Conservation (phyloP, 1,139 yeast genomes). For the Cylindricascospora bacillispora region DNA sequence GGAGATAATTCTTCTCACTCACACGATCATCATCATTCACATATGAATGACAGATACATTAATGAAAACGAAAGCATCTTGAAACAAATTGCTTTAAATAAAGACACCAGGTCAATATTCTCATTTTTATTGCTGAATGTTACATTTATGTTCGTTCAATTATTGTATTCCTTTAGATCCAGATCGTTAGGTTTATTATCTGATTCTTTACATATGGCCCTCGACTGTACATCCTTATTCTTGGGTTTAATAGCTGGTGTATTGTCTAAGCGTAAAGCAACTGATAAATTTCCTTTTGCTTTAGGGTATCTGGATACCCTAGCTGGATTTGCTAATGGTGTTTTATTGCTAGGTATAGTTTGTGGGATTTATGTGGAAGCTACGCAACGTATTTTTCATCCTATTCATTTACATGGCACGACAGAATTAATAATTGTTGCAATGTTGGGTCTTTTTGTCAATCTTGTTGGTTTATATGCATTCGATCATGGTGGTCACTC, state of each 20-base stretch:
- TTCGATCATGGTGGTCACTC: conserved; percentile 56
- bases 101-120: conserved; percentile 81
- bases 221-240: conserved; percentile 83
- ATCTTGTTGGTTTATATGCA: conserved; percentile 85
- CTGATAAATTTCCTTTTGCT: conserved; percentile 75
- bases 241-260: conserved; percentile 83
- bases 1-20: conserved; percentile 4
- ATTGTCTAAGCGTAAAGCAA: conserved; percentile 44
- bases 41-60: conserved; percentile 2
- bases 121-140: conserved; percentile 76
- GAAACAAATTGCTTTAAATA: conserved; percentile 39
- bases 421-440: conserved; percentile 83
- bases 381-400: conserved; percentile 61
- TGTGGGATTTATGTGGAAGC: conserved; percentile 85
- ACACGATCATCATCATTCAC: conserved; percentile 5
- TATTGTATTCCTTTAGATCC: conserved; percentile 81
- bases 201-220: conserved; percentile 91
- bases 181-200: conserved; percentile 84
- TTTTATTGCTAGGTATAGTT: conserved; percentile 74
- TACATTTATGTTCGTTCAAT: conserved; percentile 87
- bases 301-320: conserved; percentile 74
- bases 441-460: conserved; percentile 70
- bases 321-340: conserved; percentile 93
- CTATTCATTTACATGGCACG: conserved; percentile 66
- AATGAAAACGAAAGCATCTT: conserved; percentile 11